Conservation (phyloP, 2,329 filamentous ascomycete species). For the Chaetomiaceae sp. region DNA sequence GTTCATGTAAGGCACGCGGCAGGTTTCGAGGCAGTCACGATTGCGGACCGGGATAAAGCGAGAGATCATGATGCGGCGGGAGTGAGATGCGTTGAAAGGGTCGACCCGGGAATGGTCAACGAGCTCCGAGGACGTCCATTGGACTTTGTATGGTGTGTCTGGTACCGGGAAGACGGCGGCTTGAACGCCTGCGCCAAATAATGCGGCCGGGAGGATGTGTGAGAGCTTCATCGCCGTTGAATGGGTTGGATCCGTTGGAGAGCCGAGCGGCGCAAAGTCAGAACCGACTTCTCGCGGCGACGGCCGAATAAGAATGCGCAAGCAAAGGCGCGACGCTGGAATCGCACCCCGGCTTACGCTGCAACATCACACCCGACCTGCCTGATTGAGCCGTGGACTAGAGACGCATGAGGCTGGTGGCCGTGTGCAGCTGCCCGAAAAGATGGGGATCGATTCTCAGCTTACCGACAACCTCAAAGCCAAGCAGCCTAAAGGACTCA, state of each 20-base stretch:
- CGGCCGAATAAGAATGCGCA: not conserved
- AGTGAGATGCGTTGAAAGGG: conserved; percentile 25
- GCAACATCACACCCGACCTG: not conserved
- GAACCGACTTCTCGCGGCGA: not conserved
- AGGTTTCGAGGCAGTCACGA: conserved; percentile 20
- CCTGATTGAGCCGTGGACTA: not conserved
- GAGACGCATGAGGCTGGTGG: not conserved
- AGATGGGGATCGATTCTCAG: too few species aligned
- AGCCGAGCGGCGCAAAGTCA: too few species aligned
- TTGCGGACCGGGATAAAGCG: conserved; percentile 23
- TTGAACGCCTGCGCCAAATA: not conserved
- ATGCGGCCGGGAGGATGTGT: not conserved
- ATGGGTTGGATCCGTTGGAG: not conserved
- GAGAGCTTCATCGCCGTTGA: not conserved
- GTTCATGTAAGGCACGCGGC: conserved; percentile 25
- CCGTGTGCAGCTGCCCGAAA: too few species aligned
- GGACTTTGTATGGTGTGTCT: conserved; percentile 2
- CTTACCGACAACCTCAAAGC: too few species aligned
- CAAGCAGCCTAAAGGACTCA: too few species aligned
- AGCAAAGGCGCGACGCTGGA: too few species aligned
- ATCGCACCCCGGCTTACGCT: too few species aligned
- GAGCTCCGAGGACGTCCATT: conserved; percentile 19
- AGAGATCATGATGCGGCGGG: conserved; percentile 26
- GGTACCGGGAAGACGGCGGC: conserved; percentile 4
- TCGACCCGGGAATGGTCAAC: conserved; percentile 37